phyloP scores from a whole-genome alignment of 768 basidiomycete species.

The Punctularia strigosozonata region DNA sequence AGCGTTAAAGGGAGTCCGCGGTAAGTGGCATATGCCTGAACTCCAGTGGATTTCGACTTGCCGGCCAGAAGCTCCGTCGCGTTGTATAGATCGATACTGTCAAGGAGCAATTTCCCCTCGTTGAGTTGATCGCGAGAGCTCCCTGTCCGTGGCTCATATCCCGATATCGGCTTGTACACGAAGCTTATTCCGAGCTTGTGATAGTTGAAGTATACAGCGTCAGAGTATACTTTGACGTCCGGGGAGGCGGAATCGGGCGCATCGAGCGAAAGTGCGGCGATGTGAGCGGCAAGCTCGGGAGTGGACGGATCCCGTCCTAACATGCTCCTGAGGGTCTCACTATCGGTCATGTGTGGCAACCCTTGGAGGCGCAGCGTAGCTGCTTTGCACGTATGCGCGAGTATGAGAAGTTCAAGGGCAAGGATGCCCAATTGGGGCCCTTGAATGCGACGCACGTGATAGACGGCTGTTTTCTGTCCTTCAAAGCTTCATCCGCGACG shows the following conservation, averaged over 20 bases:
- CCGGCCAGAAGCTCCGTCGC: slow-evolving; percentile 21
- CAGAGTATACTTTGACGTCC: slow-evolving; percentile 69
- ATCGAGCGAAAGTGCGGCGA: slow-evolving; percentile 20
- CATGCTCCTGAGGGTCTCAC: neutral
- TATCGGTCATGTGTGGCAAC: no score
- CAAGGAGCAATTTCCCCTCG: slow-evolving; percentile 41
- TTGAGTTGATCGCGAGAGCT: slow-evolving; percentile 33
- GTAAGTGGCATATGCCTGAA: slow-evolving; percentile 42
- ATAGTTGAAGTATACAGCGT: slow-evolving; percentile 84
- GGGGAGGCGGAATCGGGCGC: slow-evolving; percentile 23
- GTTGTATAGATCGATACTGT: slow-evolving; percentile 82
- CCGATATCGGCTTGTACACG: slow-evolving; percentile 54
- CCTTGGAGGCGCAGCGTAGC: no score
- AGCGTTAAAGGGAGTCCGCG: slow-evolving; percentile 43
- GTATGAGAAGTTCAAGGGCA: no score
- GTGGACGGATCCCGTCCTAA: neutral
- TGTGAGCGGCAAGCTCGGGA: slow-evolving; percentile 25
- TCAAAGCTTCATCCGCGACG: no score
- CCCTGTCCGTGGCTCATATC: slow-evolving; percentile 45
- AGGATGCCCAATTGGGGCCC: no score
- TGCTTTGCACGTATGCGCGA: no score
- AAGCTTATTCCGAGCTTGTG: slow-evolving; percentile 69
- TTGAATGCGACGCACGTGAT: no score
- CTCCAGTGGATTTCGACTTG: slow-evolving; percentile 16
- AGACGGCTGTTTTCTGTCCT: no score